Evolutionary conservation across 805 yeast genomes (phyloP).

Genomic region (Saccharomyces jurei): DNA sequence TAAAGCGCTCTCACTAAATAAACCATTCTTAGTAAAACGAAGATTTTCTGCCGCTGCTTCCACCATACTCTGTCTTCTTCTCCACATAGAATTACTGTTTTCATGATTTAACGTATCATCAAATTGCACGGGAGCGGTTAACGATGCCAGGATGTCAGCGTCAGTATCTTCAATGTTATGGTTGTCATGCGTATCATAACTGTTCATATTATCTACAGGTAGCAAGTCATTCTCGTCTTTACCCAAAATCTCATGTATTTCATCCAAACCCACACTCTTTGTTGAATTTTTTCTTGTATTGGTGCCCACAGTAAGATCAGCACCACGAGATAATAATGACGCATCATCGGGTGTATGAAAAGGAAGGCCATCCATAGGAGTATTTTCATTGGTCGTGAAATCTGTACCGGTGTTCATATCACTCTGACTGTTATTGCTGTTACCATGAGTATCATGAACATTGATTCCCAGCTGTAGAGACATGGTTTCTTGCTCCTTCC

Average conservation of each 20-base stretch:
- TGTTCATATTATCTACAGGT: conserved; percentile 7
- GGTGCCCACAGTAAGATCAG: background rate
- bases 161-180: conserved; percentile 15
- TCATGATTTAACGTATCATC: conserved; percentile 8
- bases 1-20: conserved; percentile 66
- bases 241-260: conserved; percentile 25
- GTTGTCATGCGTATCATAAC: conserved; percentile 5
- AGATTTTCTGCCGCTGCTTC: conserved; percentile 74
- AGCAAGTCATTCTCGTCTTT: conserved; percentile 19
- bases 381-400: background rate
- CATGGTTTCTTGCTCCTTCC: conserved; percentile 9
- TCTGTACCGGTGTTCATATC: background rate
- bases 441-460: background rate
- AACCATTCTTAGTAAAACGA: conserved; percentile 65
- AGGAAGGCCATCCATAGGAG: background rate
- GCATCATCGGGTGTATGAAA: background rate
- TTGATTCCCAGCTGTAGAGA: background rate
- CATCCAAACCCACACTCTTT: conserved; percentile 27
- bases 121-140: conserved; percentile 29
- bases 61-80: conserved; percentile 58
- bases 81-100: conserved; percentile 28
- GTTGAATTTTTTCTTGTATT: conserved; percentile 19
- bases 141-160: conserved; percentile 28
- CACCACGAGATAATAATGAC: background rate
- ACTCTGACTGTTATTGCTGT: background rate